phyloP scores from a whole-genome alignment of 1,139 yeast genomes.

The Nakaseomyces uthaithaninus region DNA sequence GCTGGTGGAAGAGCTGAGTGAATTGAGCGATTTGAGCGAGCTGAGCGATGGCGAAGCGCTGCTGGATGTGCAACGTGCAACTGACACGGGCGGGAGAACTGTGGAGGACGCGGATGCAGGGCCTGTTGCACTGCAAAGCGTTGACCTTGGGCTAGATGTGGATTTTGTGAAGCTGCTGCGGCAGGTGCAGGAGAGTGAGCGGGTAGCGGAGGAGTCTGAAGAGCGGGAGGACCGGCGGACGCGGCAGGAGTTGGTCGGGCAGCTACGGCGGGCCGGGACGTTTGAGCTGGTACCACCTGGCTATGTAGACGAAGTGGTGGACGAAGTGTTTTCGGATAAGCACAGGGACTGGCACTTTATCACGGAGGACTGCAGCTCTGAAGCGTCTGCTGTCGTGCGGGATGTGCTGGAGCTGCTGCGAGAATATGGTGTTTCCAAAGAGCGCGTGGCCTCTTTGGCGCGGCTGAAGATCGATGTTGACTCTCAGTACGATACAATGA shows the following conservation, averaged over 20 bases:
- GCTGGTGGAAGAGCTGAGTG: slow-evolving; percentile 3
- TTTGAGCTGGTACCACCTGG: slow-evolving; percentile 4
- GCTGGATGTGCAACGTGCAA: too few relatives aligned
- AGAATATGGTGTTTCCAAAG: slow-evolving; percentile 17
- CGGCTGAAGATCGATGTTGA: slow-evolving; percentile 9
- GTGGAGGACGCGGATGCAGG: background rate
- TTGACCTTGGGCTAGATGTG: background rate
- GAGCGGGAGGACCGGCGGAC: background rate
- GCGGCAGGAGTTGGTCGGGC: background rate
- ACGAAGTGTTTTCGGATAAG: slow-evolving; percentile 17
- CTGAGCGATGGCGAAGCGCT: background rate
- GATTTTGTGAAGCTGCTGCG: slow-evolving; percentile 1
- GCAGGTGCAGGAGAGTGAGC: background rate
- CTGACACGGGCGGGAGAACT: too few relatives aligned
- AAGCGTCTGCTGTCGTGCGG: background rate
- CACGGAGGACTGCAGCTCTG: slow-evolving; percentile 9
- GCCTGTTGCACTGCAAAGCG: background rate
- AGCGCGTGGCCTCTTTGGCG: slow-evolving; percentile 8
- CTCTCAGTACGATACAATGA: slow-evolving; percentile 17
- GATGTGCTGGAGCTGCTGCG: slow-evolving; percentile 10
- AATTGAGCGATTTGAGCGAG: background rate
- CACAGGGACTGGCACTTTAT: slow-evolving; percentile 29
- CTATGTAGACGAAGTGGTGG: slow-evolving; percentile 12
- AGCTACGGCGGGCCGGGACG: background rate
- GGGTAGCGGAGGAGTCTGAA: background rate